phyloP scores from a whole-genome alignment of 108 stramenopile genomes.

The Nitzschia sp. region DNA sequence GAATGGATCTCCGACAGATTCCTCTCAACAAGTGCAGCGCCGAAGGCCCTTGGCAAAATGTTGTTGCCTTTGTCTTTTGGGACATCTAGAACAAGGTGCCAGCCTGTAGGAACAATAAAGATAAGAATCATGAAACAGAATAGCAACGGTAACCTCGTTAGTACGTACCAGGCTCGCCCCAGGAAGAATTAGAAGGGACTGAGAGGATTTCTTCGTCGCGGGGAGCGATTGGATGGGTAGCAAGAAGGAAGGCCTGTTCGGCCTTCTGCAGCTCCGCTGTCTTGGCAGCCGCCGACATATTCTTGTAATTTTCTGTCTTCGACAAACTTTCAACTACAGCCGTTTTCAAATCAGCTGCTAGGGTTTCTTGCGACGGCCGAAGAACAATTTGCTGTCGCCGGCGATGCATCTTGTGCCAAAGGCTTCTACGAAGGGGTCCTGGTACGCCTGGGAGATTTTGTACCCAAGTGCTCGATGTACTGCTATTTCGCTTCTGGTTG shows the following conservation, averaged over 20 bases:
- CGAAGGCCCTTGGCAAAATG: slow-evolving; percentile 41
- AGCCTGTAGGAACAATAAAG: slow-evolving; percentile 25
- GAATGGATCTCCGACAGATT: slow-evolving; percentile 51
- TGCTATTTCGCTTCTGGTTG: slow-evolving; percentile 42
- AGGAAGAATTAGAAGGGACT: slow-evolving; percentile 29
- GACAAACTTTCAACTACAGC: slow-evolving; percentile 5
- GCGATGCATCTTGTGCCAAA: slow-evolving; percentile 59
- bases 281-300: background rate
- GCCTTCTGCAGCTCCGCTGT: slow-evolving; percentile 38
- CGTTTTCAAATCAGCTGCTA: slow-evolving; percentile 26
- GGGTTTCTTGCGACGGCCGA: slow-evolving; percentile 34
- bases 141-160: no score
- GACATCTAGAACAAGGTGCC: slow-evolving; percentile 46
- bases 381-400: slow-evolving; percentile 55
- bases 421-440: slow-evolving; percentile 36
- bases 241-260: slow-evolving; percentile 47
- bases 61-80: slow-evolving; percentile 6
- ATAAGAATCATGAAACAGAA: slow-evolving; percentile 4
- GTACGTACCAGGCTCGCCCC: slow-evolving; percentile 60
- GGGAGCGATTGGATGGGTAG: slow-evolving; percentile 39
- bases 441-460: slow-evolving; percentile 44
- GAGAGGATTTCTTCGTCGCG: slow-evolving; percentile 10
- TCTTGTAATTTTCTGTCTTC: background rate
- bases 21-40: slow-evolving; percentile 28
- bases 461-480: slow-evolving; percentile 38